Evolutionary conservation across 139 green algal genomes (phyloP).

Genomic region (Ettlia oleoabundans): DNA sequence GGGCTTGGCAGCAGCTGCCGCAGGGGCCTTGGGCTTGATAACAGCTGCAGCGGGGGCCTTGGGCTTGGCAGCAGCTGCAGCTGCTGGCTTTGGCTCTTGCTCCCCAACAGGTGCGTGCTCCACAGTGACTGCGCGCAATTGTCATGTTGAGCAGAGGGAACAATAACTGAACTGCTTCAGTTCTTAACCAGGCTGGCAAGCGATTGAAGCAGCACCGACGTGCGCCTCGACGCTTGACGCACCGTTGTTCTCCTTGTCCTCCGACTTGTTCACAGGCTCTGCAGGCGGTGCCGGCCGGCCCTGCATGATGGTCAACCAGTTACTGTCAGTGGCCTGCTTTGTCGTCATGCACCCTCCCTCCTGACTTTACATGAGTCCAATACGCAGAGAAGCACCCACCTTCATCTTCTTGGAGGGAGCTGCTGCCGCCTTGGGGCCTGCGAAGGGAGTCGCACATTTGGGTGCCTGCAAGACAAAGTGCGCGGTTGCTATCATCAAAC

Average conservation of each 20-base stretch:
- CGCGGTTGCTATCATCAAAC: too few species aligned
- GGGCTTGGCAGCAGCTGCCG: not conserved
- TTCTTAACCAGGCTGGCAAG: not conserved
- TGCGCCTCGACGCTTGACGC: too few species aligned
- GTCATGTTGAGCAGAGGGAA: too few species aligned
- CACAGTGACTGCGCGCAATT: too few species aligned
- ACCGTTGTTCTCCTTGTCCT: not conserved
- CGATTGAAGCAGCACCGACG: too few species aligned
- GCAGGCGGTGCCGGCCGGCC: not conserved
- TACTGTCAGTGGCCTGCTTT: not conserved
- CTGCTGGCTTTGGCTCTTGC: not conserved
- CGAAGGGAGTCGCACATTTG: too few species aligned
- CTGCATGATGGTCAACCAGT: not conserved
- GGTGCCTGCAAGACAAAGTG: not conserved
- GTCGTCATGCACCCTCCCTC: not conserved
- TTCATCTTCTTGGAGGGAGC: constrained; percentile 8
- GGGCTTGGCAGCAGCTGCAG: not conserved
- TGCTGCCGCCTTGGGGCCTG: not conserved
- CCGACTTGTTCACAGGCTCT: not conserved
- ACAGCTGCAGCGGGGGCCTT: not conserved
- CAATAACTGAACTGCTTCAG: not conserved
- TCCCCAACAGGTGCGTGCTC: too few species aligned
- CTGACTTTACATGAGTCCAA: too few species aligned
- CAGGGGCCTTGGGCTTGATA: not conserved
- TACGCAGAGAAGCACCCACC: not conserved